Conservation (phyloP, 2,329 filamentous ascomycete species). For the Exophiala bonariae region DNA sequence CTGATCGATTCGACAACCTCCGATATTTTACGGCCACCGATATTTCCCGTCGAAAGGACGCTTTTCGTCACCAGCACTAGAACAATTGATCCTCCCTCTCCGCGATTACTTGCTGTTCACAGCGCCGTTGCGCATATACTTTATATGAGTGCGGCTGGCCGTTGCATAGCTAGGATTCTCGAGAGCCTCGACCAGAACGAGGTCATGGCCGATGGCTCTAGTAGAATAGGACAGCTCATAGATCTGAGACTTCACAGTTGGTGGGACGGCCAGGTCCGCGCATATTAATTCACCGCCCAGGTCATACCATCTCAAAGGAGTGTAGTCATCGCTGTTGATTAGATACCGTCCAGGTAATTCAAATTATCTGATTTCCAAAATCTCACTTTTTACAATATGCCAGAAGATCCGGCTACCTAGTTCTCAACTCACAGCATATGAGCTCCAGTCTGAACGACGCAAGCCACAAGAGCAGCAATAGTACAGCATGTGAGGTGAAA, state of each 20-base stretch:
- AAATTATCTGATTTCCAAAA: too few relatives aligned
- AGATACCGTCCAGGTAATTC: too few relatives aligned
- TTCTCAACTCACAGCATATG: slow-evolving; percentile 2
- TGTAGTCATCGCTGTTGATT: too few relatives aligned
- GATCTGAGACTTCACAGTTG: slow-evolving; percentile 9
- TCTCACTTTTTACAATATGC: too few relatives aligned
- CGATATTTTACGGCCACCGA: slow-evolving; percentile 13
- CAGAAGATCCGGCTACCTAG: not conserved
- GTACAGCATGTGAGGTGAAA: too few relatives aligned
- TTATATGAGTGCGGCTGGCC: slow-evolving; percentile 19
- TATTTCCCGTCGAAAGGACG: slow-evolving; percentile 27
- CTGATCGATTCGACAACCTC: slow-evolving; percentile 11
- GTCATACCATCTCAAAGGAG: too few relatives aligned
- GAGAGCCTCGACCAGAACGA: slow-evolving; percentile 25
- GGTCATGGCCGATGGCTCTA: slow-evolving; percentile 19
- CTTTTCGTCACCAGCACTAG: slow-evolving; percentile 29
- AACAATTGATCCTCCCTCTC: slow-evolving; percentile 34
- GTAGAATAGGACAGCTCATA: slow-evolving; percentile 13
- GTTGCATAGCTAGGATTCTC: slow-evolving; percentile 28
- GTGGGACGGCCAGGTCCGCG: too few relatives aligned
- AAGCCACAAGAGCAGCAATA: not conserved
- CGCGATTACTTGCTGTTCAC: slow-evolving; percentile 29
- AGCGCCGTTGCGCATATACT: slow-evolving; percentile 30
- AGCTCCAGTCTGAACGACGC: slow-evolving; percentile 1
- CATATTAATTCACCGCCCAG: too few relatives aligned